These are phyloP conservation scores for Ophiostoma angusticollis DNA, from an alignment of 2,329 filamentous ascomycete genomes.

Conservation along the genomic window DNA sequence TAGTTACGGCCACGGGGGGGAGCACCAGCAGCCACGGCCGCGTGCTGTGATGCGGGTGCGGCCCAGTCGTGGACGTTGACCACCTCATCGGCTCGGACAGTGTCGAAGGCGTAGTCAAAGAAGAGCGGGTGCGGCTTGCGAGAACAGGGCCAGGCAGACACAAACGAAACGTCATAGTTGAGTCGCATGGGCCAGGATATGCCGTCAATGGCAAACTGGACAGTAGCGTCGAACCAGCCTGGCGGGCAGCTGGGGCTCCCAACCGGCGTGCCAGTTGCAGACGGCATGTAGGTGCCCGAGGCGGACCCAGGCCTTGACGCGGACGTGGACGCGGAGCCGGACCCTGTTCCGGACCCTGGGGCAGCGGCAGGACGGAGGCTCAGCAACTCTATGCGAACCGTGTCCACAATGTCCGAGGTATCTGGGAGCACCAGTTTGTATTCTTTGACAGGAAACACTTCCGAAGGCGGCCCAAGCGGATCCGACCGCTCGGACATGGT, in stretches of 20 bases:
- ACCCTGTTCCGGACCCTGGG: too few relatives aligned
- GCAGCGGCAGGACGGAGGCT: slow-evolving; percentile 32
- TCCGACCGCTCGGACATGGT: slow-evolving; percentile 56
- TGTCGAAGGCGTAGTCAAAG: slow-evolving; percentile 53
- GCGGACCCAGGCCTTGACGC: slow-evolving; percentile 3
- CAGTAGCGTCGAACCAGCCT: slow-evolving; percentile 40
- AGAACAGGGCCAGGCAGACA: slow-evolving; percentile 51
- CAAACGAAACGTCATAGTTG: slow-evolving; percentile 52
- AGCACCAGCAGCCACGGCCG: background rate
- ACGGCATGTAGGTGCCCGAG: slow-evolving; percentile 2
- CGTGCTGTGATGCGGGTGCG: slow-evolving; percentile 24
- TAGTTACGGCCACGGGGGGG: slow-evolving; percentile 13
- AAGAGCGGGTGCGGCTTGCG: slow-evolving; percentile 56
- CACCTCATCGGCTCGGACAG: slow-evolving; percentile 50
- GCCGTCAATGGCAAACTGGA: slow-evolving; percentile 52
- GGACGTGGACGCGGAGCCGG: slow-evolving; percentile 4
- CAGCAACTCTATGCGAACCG: slow-evolving; percentile 57
- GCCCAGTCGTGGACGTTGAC: slow-evolving; percentile 56
- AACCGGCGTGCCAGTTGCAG: slow-evolving; percentile 1
- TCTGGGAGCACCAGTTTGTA: slow-evolving; percentile 50
- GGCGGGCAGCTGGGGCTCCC: slow-evolving; percentile 20
- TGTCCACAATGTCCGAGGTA: slow-evolving; percentile 50
- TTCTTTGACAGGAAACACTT: slow-evolving; percentile 52
- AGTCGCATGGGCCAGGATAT: slow-evolving; percentile 51
- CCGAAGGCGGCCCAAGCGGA: slow-evolving; percentile 51